These are phyloP conservation scores for Chrysochromulina parva DNA, from an alignment of 78 protist species.

Conservation along the genomic window DNA sequence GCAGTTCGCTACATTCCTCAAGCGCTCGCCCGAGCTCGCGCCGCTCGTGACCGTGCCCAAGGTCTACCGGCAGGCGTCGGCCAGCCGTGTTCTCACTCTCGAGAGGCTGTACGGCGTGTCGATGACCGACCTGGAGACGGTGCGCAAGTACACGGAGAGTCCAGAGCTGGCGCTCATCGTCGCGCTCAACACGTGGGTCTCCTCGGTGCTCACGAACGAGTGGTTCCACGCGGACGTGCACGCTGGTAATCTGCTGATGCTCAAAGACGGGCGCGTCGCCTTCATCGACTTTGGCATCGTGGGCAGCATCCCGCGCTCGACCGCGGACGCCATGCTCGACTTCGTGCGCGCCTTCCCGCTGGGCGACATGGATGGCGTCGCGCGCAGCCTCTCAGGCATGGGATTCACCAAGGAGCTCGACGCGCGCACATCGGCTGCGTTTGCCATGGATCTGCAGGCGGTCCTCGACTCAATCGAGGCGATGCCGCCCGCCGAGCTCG, in stretches of 20 bases:
- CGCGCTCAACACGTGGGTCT: slow-evolving; percentile 44
- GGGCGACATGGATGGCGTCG: slow-evolving; percentile 3
- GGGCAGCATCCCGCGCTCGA: background rate
- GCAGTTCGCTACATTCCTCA: background rate
- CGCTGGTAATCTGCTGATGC: slow-evolving; percentile 46
- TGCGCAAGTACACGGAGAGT: background rate
- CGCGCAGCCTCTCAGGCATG: background rate
- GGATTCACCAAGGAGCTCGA: background rate
- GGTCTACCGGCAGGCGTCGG: background rate
- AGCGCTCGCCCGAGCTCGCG: background rate
- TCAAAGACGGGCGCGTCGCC: slow-evolving; percentile 16
- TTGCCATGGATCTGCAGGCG: background rate
- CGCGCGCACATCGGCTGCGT: background rate
- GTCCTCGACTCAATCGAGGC: background rate
- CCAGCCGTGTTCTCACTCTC: slow-evolving; percentile 2
- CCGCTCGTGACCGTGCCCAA: background rate
- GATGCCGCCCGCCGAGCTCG: background rate
- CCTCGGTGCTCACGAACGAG: background rate
- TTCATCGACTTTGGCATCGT: slow-evolving; percentile 43
- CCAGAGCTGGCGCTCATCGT: slow-evolving; percentile 38
- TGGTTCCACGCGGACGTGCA: slow-evolving; percentile 53
- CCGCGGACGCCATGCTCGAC: background rate
- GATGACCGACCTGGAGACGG: slow-evolving; percentile 13
- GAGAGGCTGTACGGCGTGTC: slow-evolving; percentile 42
- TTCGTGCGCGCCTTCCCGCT: background rate